phyloP scores from a whole-genome alignment of 2,329 filamentous ascomycete species.

The Fusarium devonianum region DNA sequence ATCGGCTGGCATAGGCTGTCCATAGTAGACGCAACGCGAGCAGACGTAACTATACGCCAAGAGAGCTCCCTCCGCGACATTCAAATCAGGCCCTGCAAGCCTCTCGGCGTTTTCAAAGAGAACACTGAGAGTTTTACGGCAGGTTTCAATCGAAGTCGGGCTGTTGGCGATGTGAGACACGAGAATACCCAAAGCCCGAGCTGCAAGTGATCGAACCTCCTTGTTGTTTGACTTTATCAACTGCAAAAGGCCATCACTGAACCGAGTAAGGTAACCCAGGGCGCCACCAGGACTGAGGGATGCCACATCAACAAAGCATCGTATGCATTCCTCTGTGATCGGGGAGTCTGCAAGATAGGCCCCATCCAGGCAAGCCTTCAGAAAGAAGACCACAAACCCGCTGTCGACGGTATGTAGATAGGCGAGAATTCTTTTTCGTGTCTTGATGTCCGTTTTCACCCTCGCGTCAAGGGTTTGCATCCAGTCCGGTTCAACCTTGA shows the following conservation, averaged over 20 bases:
- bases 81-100: slow-evolving; percentile 52
- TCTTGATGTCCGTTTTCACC: slow-evolving; percentile 72
- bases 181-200: slow-evolving; percentile 78
- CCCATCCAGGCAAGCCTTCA: slow-evolving; percentile 65
- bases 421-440: slow-evolving; percentile 64
- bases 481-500: slow-evolving; percentile 80
- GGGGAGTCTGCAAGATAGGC: slow-evolving; percentile 55
- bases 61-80: slow-evolving; percentile 56
- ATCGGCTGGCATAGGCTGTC: slow-evolving; percentile 40
- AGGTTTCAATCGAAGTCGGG: slow-evolving; percentile 40
- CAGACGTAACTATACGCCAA: slow-evolving; percentile 54
- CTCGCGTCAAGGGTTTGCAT: slow-evolving; percentile 78
- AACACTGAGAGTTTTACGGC: slow-evolving; percentile 45
- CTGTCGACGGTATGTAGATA: slow-evolving; percentile 57
- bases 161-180: slow-evolving; percentile 67
- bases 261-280: slow-evolving; percentile 57
- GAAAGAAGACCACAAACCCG: slow-evolving; percentile 51
- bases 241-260: slow-evolving; percentile 61
- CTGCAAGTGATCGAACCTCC: slow-evolving; percentile 69
- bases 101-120: slow-evolving; percentile 56
- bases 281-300: slow-evolving; percentile 59
- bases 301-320: slow-evolving; percentile 61
- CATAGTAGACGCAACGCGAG: slow-evolving; percentile 56
- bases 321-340: slow-evolving; percentile 57
- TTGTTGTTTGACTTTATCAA: slow-evolving; percentile 76